Evolutionary conservation across 2,329 filamentous ascomycete genomes (phyloP).

Genomic region (Trichoderma sp.): DNA sequence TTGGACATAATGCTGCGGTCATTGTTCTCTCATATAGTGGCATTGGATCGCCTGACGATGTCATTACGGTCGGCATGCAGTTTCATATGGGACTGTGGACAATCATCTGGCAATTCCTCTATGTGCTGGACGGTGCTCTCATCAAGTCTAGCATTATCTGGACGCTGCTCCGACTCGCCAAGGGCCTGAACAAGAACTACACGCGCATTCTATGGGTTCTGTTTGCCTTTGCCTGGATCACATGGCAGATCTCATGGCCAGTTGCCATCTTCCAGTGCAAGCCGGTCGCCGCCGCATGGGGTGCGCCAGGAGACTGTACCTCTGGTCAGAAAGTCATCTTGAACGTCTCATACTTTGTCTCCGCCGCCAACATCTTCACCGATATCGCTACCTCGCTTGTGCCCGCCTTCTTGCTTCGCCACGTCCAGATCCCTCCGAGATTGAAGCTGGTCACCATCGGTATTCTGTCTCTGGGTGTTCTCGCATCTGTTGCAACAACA

Average conservation of each 20-base stretch:
- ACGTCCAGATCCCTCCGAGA: not conserved
- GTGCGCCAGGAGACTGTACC: not conserved
- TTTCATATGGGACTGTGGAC: conserved; percentile 9
- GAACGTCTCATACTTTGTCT: conserved; percentile 17
- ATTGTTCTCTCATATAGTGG: conserved; percentile 8
- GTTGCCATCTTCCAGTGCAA: conserved; percentile 14
- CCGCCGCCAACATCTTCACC: conserved; percentile 7
- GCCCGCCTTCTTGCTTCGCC: not conserved
- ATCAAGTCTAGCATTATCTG: conserved; percentile 9
- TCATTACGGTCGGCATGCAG: conserved; percentile 12
- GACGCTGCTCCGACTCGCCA: not conserved
- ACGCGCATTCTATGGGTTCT: conserved; percentile 1
- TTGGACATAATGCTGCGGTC: not conserved
- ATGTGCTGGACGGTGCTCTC: conserved; percentile 5
- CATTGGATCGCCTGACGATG: not conserved
- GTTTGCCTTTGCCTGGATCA: not conserved
- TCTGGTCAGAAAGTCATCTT: conserved; percentile 1
- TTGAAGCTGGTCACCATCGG: not conserved
- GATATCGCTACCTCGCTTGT: not conserved
- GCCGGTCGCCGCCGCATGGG: not conserved
- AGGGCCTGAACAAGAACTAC: not conserved
- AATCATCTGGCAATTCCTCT: conserved; percentile 6
- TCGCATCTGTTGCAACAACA: not conserved
- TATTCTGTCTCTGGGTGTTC: conserved; percentile 5
- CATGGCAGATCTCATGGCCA: conserved; percentile 4